Conservation (phyloP, 2,329 filamentous ascomycete genomes). For the Aspergillus clavatus region DNA sequence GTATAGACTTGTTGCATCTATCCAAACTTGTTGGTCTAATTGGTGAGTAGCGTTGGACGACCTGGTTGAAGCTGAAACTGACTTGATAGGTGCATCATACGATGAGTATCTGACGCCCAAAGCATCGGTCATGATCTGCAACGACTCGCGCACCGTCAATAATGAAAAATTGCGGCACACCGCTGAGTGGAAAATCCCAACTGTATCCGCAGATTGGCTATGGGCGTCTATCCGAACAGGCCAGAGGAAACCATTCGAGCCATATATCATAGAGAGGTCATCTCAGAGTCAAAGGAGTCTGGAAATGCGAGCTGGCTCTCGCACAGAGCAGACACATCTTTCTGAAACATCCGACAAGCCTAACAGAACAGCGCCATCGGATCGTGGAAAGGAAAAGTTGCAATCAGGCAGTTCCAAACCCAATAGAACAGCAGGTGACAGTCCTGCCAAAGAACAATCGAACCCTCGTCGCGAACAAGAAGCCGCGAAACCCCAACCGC, state of each 20-base stretch:
- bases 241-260: constrained; percentile 45
- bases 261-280: constrained; percentile 38
- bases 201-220: constrained; percentile 79
- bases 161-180: constrained; percentile 76
- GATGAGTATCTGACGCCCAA: constrained; percentile 68
- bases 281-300: constrained; percentile 20
- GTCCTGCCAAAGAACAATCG: constrained; percentile 2
- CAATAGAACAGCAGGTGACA: constrained; percentile 2
- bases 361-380: neutral
- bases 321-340: constrained; percentile 15
- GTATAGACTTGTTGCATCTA: constrained; percentile 80
- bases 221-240: constrained; percentile 67
- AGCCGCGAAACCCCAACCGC: constrained; percentile 13
- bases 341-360: constrained; percentile 1
- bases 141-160: constrained; percentile 48
- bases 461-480: constrained; percentile 16
- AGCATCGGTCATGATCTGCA: constrained; percentile 74
- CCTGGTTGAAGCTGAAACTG: constrained; percentile 13
- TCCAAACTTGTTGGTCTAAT: constrained; percentile 70
- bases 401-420: neutral
- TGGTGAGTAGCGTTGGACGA: constrained; percentile 40
- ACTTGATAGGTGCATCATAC: constrained; percentile 62
- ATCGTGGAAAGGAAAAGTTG: neutral
- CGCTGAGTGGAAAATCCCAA: constrained; percentile 67
- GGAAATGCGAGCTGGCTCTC: constrained; percentile 17